Evolutionary conservation across 768 basidiomycete genomes (phyloP).

Genomic region (Russula vinacea): DNA sequence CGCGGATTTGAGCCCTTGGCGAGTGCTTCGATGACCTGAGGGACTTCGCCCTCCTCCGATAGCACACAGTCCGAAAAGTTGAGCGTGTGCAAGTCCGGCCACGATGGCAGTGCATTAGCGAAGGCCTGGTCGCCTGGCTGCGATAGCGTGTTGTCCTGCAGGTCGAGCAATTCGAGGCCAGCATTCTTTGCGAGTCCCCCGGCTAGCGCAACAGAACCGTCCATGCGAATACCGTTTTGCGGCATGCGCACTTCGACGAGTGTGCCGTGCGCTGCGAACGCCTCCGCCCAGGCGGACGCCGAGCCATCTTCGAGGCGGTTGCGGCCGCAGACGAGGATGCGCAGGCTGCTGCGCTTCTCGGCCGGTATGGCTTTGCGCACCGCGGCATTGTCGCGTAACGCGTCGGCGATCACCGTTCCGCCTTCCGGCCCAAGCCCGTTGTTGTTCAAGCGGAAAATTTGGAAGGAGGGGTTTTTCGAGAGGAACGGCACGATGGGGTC

Average conservation of each 20-base stretch:
- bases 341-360: constrained; percentile 68
- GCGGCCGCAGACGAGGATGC: constrained; percentile 84
- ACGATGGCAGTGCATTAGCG: constrained; percentile 61
- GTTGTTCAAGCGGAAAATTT: constrained; percentile 88
- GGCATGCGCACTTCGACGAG: constrained; percentile 87
- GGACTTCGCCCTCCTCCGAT: constrained; percentile 75
- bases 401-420: constrained; percentile 80
- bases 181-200: constrained; percentile 66
- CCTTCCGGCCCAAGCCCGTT: constrained; percentile 93
- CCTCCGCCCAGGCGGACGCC: constrained; percentile 78
- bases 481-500: constrained; percentile 92
- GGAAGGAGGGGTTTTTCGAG: constrained; percentile 74
- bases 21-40: constrained; percentile 58
- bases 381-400: constrained; percentile 71
- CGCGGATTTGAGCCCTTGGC: constrained; percentile 67
- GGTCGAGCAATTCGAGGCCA: constrained; percentile 71
- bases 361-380: constrained; percentile 50
- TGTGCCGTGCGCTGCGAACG: constrained; percentile 79
- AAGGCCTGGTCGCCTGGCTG: constrained; percentile 52
- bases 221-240: constrained; percentile 97
- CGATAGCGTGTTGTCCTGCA: constrained; percentile 88
- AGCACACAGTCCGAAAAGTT: constrained; percentile 93
- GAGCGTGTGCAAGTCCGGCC: constrained; percentile 72
- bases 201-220: constrained; percentile 79
- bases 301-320: constrained; percentile 95